Evolutionary conservation across 768 basidiomycete species (phyloP).

Genomic region (Vararia minispora): DNA sequence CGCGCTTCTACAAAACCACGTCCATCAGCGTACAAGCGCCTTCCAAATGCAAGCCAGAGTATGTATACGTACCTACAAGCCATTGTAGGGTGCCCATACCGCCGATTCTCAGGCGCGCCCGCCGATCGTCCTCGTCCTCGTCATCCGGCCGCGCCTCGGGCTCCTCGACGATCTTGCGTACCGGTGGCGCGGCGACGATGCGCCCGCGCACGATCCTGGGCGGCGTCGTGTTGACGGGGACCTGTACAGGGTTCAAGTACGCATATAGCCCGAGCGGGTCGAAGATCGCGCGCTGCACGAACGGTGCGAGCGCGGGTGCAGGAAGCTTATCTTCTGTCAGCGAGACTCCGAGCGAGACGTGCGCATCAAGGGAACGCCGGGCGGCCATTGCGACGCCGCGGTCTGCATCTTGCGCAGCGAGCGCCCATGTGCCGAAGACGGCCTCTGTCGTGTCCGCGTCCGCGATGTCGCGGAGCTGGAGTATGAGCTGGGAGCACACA

Average conservation of each 20-base stretch:
- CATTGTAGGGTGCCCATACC: conserved; percentile 57
- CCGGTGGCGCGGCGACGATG: conserved; percentile 17
- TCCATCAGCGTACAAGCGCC: neutral
- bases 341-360: conserved; percentile 14
- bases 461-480: conserved; percentile 37
- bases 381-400: conserved; percentile 43
- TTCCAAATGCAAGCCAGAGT: conserved; percentile 1
- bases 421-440: conserved; percentile 63
- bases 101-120: conserved; percentile 56
- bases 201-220: conserved; percentile 22
- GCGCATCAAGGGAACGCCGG: conserved; percentile 40
- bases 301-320: conserved; percentile 30
- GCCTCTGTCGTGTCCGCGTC: conserved; percentile 39
- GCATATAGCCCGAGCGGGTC: conserved; percentile 50
- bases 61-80: conserved; percentile 43
- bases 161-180: conserved; percentile 25
- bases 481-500: conserved; percentile 36
- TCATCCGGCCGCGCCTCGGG: conserved; percentile 28
- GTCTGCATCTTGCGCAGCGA: conserved; percentile 64
- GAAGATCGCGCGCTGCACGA: conserved; percentile 42
- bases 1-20: conserved; percentile 6
- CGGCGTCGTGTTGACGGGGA: conserved; percentile 27
- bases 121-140: conserved; percentile 59
- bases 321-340: neutral
- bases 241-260: conserved; percentile 49